phyloP scores from a whole-genome alignment of 495 filamentous ascomycete genomes.

The Aspergillus coremiiformis region DNA sequence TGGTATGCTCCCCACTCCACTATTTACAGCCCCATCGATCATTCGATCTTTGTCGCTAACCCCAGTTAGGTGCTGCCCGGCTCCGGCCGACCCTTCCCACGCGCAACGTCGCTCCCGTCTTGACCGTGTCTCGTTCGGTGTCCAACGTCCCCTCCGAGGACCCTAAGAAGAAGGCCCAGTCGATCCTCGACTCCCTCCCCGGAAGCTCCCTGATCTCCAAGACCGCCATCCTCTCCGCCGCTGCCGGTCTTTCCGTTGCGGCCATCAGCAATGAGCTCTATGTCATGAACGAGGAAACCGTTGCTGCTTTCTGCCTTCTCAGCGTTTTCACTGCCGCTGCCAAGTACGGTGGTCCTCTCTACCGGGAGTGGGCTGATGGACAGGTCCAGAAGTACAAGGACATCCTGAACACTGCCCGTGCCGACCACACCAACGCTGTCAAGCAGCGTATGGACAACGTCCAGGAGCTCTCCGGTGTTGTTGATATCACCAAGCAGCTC shows the following conservation, averaged over 20 bases:
- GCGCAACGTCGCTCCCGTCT: conserved; percentile 64
- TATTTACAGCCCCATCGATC: background rate
- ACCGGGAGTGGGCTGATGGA: conserved; percentile 81
- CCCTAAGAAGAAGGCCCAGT: conserved; percentile 90
- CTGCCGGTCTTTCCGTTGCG: conserved; percentile 81
- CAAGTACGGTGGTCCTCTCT: conserved; percentile 87
- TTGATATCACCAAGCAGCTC: conserved; percentile 91
- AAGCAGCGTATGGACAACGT: conserved; percentile 89
- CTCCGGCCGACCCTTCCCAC: conserved; percentile 66
- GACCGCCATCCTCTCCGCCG: conserved; percentile 90
- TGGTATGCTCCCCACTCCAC: conserved; percentile 54
- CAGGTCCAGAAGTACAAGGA: conserved; percentile 83
- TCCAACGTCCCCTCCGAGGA: conserved; percentile 76
- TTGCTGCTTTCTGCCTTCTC: conserved; percentile 81
- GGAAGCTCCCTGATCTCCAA: conserved; percentile 84
- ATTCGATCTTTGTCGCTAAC: conserved; percentile 22
- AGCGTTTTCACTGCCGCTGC: conserved; percentile 82
- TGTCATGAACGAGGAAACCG: conserved; percentile 95
- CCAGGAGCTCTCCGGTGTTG: conserved; percentile 82
- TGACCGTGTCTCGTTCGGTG: conserved; percentile 56
- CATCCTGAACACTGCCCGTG: conserved; percentile 86
- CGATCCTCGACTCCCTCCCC: conserved; percentile 82
- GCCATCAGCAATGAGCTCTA: conserved; percentile 99
- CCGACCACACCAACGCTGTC: conserved; percentile 91
- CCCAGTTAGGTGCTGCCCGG: conserved; percentile 70